Conservation (phyloP, 1,284 basidiomycete genomes). For the Ganoderma lucidum region DNA sequence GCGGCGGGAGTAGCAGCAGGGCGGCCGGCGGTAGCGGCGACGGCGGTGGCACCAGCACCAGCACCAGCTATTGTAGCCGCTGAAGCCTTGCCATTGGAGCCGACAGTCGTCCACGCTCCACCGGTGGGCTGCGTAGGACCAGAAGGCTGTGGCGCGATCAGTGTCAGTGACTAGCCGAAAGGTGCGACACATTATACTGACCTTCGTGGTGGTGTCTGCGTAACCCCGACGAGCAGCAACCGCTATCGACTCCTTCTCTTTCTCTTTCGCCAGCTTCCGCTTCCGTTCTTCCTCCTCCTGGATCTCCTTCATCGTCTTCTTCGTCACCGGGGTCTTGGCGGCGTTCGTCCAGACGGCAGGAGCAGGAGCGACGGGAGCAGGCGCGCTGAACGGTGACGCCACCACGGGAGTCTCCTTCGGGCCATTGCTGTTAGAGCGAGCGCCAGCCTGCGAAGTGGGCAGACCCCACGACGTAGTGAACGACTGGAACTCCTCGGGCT, state of each 20-base stretch:
- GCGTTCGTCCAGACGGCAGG: slow-evolving; percentile 74
- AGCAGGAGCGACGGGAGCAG: slow-evolving; percentile 45
- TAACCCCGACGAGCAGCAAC: slow-evolving; percentile 74
- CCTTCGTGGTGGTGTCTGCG: slow-evolving; percentile 83
- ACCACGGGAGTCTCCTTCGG: slow-evolving; percentile 53
- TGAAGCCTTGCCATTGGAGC: slow-evolving; percentile 75
- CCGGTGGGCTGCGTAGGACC: slow-evolving; percentile 45
- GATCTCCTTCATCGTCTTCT: slow-evolving; percentile 97
- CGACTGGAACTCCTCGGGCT: slow-evolving; percentile 61
- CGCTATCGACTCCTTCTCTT: slow-evolving; percentile 63
- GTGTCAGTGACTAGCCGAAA: slow-evolving; percentile 12
- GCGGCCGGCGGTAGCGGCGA: slow-evolving; percentile 30
- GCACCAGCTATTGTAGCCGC: slow-evolving; percentile 34
- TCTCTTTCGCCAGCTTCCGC: slow-evolving; percentile 80
- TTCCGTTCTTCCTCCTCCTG: slow-evolving; percentile 98
- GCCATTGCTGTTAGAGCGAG: slow-evolving; percentile 49
- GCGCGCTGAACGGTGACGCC: slow-evolving; percentile 41
- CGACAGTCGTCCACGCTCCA: slow-evolving; percentile 88
- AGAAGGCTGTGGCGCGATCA: slow-evolving; percentile 20
- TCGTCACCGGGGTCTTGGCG: slow-evolving; percentile 52
- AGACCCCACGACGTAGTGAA: slow-evolving; percentile 83
- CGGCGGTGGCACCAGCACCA: too few relatives aligned
- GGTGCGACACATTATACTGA: slow-evolving; percentile 37
- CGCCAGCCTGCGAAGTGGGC: slow-evolving; percentile 74
- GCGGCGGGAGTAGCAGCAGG: slow-evolving; percentile 41